Conservation (phyloP, 2,329 filamentous ascomycete genomes). For the Diatrype stigma region DNA sequence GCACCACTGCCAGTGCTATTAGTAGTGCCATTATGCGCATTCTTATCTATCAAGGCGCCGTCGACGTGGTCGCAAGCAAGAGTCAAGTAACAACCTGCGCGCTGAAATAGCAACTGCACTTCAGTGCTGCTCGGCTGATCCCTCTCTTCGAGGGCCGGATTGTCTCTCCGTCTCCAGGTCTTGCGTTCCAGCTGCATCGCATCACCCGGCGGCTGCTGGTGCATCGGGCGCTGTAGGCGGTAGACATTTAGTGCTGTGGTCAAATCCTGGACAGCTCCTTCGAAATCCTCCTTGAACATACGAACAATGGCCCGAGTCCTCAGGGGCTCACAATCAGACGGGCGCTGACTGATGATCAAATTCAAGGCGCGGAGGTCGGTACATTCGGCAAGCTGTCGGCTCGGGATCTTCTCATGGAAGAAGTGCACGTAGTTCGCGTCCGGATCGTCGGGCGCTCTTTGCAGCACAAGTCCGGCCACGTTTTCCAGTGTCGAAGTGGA, state of each 20-base stretch:
- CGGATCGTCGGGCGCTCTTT: constrained; percentile 60
- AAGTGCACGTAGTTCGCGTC: constrained; percentile 89
- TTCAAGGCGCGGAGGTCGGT: constrained; percentile 64
- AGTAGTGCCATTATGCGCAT: constrained; percentile 8
- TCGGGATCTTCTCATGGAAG: constrained; percentile 86
- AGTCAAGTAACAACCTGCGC: constrained; percentile 67
- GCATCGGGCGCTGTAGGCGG: constrained; percentile 50
- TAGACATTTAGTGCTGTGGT: constrained; percentile 59
- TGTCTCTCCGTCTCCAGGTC: constrained; percentile 26
- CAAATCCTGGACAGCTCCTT: constrained; percentile 66
- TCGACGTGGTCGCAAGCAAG: constrained; percentile 65
- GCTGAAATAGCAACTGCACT: constrained; percentile 70
- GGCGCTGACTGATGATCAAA: constrained; percentile 61
- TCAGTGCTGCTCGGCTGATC: constrained; percentile 72
- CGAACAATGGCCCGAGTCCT: constrained; percentile 71
- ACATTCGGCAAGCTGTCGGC: constrained; percentile 65
- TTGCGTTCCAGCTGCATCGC: constrained; percentile 45
- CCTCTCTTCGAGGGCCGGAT: constrained; percentile 25
- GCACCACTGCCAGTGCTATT: constrained; percentile 11
- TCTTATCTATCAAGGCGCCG: constrained; percentile 39
- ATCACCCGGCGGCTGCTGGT: constrained; percentile 43
- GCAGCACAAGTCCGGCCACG: constrained; percentile 68
- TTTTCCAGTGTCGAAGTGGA: constrained; percentile 72
- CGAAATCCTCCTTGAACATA: constrained; percentile 70
- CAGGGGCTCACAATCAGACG: constrained; percentile 61